Conservation (phyloP, 2,329 filamentous ascomycete genomes). For the Xylariomycetidae sp. region DNA sequence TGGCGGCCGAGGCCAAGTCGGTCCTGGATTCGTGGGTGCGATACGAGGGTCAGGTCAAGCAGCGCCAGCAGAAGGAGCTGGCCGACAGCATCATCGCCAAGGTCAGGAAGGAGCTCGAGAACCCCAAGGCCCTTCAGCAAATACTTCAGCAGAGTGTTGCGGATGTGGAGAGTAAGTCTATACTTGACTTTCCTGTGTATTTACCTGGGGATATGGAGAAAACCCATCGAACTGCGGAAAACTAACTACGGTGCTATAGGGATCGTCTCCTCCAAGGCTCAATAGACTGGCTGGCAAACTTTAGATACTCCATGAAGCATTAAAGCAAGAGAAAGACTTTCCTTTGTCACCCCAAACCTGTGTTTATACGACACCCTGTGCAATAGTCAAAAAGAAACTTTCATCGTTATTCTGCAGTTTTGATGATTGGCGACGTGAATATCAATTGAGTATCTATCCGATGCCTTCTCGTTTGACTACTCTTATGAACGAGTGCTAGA, state of each 20-base stretch:
- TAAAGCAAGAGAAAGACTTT: conserved; percentile 38
- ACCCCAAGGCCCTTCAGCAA: conserved; percentile 94
- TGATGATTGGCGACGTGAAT: no score
- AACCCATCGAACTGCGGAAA: no score
- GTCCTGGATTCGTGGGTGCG: conserved; percentile 98
- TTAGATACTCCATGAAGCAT: conserved; percentile 27
- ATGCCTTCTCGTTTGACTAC: no score
- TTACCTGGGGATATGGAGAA: background rate
- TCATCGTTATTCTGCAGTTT: conserved; percentile 8
- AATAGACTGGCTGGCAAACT: conserved; percentile 45
- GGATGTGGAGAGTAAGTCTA: conserved; percentile 82
- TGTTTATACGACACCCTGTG: conserved; percentile 57
- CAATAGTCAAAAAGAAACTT: conserved; percentile 49
- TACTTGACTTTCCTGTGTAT: background rate
- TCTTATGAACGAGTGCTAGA: no score
- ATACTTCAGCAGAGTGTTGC: conserved; percentile 95
- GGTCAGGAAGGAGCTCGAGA: conserved; percentile 98
- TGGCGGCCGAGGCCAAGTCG: conserved; percentile 87
- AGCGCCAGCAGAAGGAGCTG: conserved; percentile 95
- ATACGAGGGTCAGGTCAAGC: conserved; percentile 98
- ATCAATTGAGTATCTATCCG: no score
- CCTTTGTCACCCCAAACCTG: conserved; percentile 46
- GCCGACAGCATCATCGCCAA: conserved; percentile 91
- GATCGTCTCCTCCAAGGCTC: conserved; percentile 59
- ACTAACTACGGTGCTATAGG: conserved; percentile 41